Evolutionary conservation across 305 asterid species (phyloP), one percentile per base, ranked within the genome.

Genomic region (Fraxinus sp.): DNA sequence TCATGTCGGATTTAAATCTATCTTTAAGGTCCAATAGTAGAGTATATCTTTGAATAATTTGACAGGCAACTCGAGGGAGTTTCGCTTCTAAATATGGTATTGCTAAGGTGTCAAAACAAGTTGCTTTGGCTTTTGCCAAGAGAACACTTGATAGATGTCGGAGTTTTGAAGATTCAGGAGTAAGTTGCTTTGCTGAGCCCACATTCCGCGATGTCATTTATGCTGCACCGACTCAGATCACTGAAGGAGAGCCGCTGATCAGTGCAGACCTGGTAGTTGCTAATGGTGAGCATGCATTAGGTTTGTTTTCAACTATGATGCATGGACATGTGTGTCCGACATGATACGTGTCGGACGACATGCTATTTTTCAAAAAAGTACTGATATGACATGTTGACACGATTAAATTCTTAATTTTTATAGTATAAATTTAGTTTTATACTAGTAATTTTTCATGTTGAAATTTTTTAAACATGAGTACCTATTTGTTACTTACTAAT

Each of bases 51-150:
- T 87, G 87, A 82, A 86, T 86, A 74, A 84, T 80, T 78, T 88
- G 80, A 85, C 95, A 97, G 99, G 97, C 98, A 78, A 97, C 98
- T 85, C 92, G 91, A 80, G 91, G 96, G 85, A 90, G 92, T 84
- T 91, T 79, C 78, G 97, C 98, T 81, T 82, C 95, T 81, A 94
- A 94, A 89, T 87, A 81, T 72, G 98, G 98, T 86, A 88, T 94
- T 83, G 79, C 94, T 20, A 94, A 90, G 94, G 94, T 97, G 83
- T 84, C 97, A 11, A 95, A 86, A 79, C 98, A 88, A 79, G 94
- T 87, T 79, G 97, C 99, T 30, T 82, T 93, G 91, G 88, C 94
- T 68, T 97, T 93, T 90, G 93, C 90, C 80, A 93, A 84, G 92
- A 90, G 98, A 89, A 89, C 97, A 36, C 92, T 95, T 80, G 91